These are phyloP conservation scores for Strobilomyces dryophilus DNA, from an alignment of 768 basidiomycete genomes.

Conservation along the genomic window DNA sequence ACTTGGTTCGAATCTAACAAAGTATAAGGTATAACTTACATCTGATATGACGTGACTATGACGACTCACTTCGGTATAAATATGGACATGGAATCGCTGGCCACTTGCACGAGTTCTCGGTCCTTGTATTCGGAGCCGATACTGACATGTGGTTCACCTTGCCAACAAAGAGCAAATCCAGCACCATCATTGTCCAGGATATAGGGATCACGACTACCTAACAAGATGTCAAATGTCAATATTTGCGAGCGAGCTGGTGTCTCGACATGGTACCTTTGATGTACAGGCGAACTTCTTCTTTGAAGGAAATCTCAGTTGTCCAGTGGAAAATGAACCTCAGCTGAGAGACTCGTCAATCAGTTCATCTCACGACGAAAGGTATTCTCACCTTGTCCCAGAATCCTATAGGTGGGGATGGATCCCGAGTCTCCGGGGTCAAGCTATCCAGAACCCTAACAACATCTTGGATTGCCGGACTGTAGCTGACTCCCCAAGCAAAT, in stretches of 20 bases:
- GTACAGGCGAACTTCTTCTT: conserved; percentile 68
- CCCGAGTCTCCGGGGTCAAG: conserved; percentile 69
- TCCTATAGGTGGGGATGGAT: conserved; percentile 78
- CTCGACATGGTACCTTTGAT: conserved; percentile 65
- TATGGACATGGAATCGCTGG: conserved; percentile 74
- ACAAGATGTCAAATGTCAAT: conserved; percentile 14
- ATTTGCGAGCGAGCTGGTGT: background rate
- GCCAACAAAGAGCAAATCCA: conserved; percentile 85
- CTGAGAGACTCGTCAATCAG: conserved; percentile 32
- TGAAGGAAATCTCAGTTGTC: conserved; percentile 64
- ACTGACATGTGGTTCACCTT: conserved; percentile 64
- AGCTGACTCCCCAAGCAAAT: conserved; percentile 88
- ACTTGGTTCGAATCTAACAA: conserved; percentile 19
- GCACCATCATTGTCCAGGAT: conserved; percentile 64
- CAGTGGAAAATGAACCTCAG: conserved; percentile 82
- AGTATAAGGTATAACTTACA: background rate
- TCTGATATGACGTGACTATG: background rate
- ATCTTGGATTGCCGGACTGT: conserved; percentile 82
- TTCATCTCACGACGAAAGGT: background rate
- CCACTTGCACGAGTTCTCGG: conserved; percentile 77
- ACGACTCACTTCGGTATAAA: conserved; percentile 79
- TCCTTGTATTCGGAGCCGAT: conserved; percentile 70
- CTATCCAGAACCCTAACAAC: conserved; percentile 80
- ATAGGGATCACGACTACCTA: conserved; percentile 84
- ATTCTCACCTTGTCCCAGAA: conserved; percentile 90